These are phyloP conservation scores for Exidia glandulosa DNA, from an alignment of 768 basidiomycete species.

Conservation along the genomic window DNA sequence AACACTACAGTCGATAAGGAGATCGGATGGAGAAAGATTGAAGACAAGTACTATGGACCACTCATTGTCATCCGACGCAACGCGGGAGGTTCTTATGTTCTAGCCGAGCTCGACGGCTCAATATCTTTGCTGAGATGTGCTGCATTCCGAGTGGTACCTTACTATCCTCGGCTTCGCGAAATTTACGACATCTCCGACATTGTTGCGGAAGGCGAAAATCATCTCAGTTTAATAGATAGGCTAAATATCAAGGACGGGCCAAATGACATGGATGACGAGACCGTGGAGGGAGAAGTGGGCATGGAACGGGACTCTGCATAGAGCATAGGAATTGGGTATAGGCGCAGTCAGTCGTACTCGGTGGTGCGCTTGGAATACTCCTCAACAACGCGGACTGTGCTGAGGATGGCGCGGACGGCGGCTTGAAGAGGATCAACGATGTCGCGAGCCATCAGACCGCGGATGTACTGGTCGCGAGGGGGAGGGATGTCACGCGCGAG, in stretches of 20 bases:
- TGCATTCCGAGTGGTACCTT: constrained; percentile 4
- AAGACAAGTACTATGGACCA: constrained; percentile 26
- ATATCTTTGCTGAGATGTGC: constrained; percentile 2
- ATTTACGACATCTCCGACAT: not conserved
- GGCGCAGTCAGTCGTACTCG: too few relatives aligned
- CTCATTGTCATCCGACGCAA: constrained; percentile 21
- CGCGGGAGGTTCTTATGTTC: constrained; percentile 6
- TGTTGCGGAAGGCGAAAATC: not conserved
- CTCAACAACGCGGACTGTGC: too few relatives aligned
- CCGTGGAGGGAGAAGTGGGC: not conserved
- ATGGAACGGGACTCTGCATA: too few relatives aligned
- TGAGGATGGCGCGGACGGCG: too few relatives aligned
- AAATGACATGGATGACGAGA: not conserved
- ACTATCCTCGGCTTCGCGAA: not conserved
- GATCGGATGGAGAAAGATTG: constrained; percentile 17
- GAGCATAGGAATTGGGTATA: too few relatives aligned
- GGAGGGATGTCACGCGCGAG: too few relatives aligned
- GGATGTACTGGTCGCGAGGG: too few relatives aligned
- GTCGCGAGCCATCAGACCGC: too few relatives aligned
- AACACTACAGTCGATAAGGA: constrained; percentile 24
- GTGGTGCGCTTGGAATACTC: too few relatives aligned
- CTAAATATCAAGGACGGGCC: too few relatives aligned
- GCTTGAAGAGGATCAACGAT: too few relatives aligned
- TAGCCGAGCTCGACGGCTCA: constrained; percentile 11
- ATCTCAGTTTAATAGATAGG: not conserved